Conservation (phyloP, 2,329 filamentous ascomycete species). For the Sclerotinia subarctica region DNA sequence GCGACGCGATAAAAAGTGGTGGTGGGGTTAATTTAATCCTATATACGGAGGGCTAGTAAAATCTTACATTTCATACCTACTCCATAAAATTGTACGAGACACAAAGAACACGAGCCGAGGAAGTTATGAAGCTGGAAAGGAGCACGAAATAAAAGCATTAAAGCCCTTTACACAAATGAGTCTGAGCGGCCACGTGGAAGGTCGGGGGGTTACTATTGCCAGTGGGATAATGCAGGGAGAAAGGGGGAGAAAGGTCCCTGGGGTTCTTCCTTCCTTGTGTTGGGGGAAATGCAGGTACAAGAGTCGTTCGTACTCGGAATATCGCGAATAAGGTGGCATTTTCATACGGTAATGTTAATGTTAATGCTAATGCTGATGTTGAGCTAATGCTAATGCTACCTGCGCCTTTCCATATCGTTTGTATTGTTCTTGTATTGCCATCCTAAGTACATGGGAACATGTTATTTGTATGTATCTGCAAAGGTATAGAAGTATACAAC, state of each 20-base stretch:
- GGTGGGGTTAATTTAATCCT: constrained; percentile 8
- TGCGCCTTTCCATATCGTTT: constrained; percentile 13
- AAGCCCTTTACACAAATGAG: constrained; percentile 1
- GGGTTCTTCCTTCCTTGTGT: neutral
- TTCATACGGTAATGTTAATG: constrained; percentile 14
- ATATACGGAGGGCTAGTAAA: neutral
- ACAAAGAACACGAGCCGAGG: neutral
- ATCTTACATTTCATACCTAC: neutral
- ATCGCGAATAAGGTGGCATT: neutral
- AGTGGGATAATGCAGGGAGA: constrained; percentile 5
- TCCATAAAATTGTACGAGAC: neutral
- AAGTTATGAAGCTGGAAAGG: neutral
- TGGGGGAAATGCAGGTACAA: constrained; percentile 12
- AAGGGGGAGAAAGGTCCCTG: neutral
- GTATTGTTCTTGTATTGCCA: neutral
- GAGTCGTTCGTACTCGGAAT: neutral
- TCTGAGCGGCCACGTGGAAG: constrained; percentile 20
- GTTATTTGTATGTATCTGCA: neutral
- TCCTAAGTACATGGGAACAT: neutral
- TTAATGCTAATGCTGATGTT: constrained; percentile 6
- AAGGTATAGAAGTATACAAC: neutral
- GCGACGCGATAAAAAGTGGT: constrained; percentile 6
- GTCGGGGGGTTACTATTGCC: constrained; percentile 9
- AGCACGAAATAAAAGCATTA: neutral
- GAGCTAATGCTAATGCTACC: constrained; percentile 18